Conservation (phyloP, 129 eudicot species). For the Flaveria sonorensis region DNA sequence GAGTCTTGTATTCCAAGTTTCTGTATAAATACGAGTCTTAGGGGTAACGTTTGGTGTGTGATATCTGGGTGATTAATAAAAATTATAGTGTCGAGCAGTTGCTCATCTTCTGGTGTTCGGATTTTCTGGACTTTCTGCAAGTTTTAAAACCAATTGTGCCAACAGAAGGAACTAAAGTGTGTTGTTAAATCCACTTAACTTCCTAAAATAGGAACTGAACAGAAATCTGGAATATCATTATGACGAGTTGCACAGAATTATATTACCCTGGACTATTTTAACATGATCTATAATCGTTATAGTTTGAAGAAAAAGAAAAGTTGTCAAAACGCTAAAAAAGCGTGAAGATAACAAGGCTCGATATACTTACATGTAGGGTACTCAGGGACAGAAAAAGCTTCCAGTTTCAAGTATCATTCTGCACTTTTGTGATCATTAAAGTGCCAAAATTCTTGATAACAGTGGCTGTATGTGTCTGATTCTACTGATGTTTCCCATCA, state of each 20-base stretch:
- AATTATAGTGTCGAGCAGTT: too few relatives aligned
- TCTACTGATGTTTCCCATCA: conserved; percentile 36
- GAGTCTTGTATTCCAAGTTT: too few relatives aligned
- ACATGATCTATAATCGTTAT: background rate
- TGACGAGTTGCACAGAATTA: background rate
- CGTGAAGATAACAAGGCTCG: background rate
- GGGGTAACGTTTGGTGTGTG: too few relatives aligned
- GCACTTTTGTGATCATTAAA: conserved; percentile 16
- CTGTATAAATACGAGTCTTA: too few relatives aligned
- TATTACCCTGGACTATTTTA: conserved; percentile 1
- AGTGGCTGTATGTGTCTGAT: conserved; percentile 18
- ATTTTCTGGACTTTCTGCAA: too few relatives aligned
- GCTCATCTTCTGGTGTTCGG: too few relatives aligned
- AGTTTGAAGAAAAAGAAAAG: background rate
- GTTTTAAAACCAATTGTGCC: too few relatives aligned
- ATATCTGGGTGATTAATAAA: too few relatives aligned
- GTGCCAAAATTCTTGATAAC: conserved; percentile 30
- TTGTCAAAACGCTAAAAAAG: background rate
- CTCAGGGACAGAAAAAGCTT: conserved; percentile 20
- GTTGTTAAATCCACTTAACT: conserved; percentile 12
- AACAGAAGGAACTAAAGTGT: background rate
- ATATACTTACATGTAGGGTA: conserved; percentile 32
- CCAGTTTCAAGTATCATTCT: conserved; percentile 22
- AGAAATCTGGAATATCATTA: background rate
- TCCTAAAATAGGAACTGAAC: background rate